Percentiles rank a stretch among this genome's conserved stretches.
Conservation (phyloP, 345 rosid genomes). For the rapeseed (Brassica napus) region DNA sequence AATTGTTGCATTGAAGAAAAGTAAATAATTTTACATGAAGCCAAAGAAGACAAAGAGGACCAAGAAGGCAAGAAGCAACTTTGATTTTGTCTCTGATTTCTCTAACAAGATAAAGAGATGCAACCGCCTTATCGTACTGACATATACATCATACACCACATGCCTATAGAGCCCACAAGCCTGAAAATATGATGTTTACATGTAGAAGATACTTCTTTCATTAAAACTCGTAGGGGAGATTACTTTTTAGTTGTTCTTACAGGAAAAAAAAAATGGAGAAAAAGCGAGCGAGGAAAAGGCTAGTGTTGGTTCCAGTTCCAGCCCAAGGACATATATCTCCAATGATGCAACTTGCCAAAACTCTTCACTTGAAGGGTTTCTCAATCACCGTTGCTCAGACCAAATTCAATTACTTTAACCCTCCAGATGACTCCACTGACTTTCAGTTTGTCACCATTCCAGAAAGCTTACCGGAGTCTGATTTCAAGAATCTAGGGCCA, state of each 20-base stretch:
- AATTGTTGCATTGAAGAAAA: background rate
- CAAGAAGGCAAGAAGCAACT: conserved; percentile 2
- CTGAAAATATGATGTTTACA: background rate
- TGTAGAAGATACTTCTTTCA: background rate
- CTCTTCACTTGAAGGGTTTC: conserved; percentile 46
- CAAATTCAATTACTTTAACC: conserved; percentile 10
- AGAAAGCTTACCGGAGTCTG: conserved; percentile 22
- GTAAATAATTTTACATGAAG: background rate
- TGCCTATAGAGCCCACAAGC: background rate
- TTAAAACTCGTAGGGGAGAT: background rate
- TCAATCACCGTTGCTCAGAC: conserved; percentile 25
- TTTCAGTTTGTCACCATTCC: conserved; percentile 32
- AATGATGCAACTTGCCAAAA: conserved; percentile 55
- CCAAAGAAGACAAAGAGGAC: background rate
- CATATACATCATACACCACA: conserved; percentile 9
- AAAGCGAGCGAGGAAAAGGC: background rate
- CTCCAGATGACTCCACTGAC: background rate
- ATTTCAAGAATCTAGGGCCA: background rate
- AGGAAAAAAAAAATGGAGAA: conserved; percentile 14
- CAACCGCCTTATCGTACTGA: conserved; percentile 3
- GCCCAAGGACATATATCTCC: conserved; percentile 65
- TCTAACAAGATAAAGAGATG: conserved; percentile 8
- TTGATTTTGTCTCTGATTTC: conserved; percentile 3
- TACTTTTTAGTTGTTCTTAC: background rate
- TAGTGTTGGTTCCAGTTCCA: conserved; percentile 50